Percentiles rank a stretch among this genome's conserved stretches.
phyloP scores from a whole-genome alignment of 2,329 filamentous ascomycete species.

The Fusarium redolens region DNA sequence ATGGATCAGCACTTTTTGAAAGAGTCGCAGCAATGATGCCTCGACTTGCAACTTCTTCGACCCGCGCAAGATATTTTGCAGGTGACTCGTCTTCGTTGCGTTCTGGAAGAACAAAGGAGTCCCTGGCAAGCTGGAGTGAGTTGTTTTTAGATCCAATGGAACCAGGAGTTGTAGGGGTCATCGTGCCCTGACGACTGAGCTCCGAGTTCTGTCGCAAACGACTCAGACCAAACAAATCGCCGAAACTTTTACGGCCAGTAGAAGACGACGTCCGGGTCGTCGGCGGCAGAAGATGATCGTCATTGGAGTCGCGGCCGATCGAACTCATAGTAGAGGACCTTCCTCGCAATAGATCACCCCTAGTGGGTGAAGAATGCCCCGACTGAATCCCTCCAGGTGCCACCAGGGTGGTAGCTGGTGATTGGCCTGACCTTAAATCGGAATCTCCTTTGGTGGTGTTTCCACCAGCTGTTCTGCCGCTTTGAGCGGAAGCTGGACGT shows the following conservation, averaged over 20 bases:
- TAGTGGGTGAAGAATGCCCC: conserved; percentile 76
- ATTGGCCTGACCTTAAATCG: conserved; percentile 44
- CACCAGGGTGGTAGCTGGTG: conserved; percentile 63
- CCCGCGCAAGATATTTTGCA: conserved; percentile 84
- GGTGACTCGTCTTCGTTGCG: conserved; percentile 89
- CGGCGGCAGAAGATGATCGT: conserved; percentile 75
- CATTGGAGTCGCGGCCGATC: conserved; percentile 76
- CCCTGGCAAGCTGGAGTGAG: conserved; percentile 81
- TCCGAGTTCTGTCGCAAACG: conserved; percentile 87
- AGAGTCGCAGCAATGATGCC: conserved; percentile 87
- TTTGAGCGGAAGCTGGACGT: conserved; percentile 52
- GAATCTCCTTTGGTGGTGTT: conserved; percentile 34
- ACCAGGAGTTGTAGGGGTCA: conserved; percentile 75
- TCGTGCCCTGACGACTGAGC: conserved; percentile 74
- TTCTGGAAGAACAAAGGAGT: conserved; percentile 78
- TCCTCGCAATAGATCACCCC: conserved; percentile 71
- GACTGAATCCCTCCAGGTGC: conserved; percentile 55
- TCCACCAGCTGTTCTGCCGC: conserved; percentile 40
- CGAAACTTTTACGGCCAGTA: conserved; percentile 92
- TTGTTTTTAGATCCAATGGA: conserved; percentile 82
- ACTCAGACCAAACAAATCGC: conserved; percentile 83
- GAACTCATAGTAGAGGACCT: conserved; percentile 94
- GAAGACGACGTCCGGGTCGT: conserved; percentile 84
- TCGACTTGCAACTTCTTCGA: conserved; percentile 83
- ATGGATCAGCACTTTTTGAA: conserved; percentile 86